Evolutionary conservation across 345 rosid genomes (phyloP).

Genomic region (Zanthoxylum bungeanum): DNA sequence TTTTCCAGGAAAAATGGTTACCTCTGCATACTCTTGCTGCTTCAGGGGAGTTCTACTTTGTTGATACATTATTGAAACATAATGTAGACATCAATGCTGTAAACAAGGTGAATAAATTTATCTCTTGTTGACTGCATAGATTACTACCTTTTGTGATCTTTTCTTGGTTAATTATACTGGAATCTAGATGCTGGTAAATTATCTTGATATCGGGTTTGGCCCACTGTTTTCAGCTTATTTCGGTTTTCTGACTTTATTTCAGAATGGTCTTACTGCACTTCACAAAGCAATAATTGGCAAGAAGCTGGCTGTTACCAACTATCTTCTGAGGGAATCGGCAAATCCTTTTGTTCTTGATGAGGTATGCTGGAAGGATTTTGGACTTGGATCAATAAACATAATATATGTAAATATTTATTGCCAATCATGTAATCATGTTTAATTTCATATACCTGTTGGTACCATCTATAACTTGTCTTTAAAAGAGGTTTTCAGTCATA

Average conservation of each 20-base stretch:
- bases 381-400: not conserved
- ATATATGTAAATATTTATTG: too few relatives aligned
- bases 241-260: conserved; percentile 15
- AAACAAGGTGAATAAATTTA: conserved; percentile 55
- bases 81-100: conserved; percentile 75
- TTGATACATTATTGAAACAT: conserved; percentile 72
- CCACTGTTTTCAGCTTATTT: conserved; percentile 8
- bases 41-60: conserved; percentile 79
- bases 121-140: too few relatives aligned
- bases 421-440: not conserved
- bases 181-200: not conserved
- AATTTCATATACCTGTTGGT: not conserved
- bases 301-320: conserved; percentile 79
- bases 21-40: conserved; percentile 91
- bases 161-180: too few relatives aligned
- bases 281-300: conserved; percentile 81
- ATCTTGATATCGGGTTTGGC: not conserved
- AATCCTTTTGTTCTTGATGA: conserved; percentile 75
- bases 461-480: not conserved
- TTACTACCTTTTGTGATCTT: too few relatives aligned
- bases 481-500: not conserved
- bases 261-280: conserved; percentile 84
- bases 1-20: conserved; percentile 64
- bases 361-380: conserved; percentile 35
- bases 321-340: conserved; percentile 88